A percentile compares a stretch with the other conserved stretches of the same genome.
phyloP scores from a whole-genome alignment of 1,284 basidiomycete genomes.

The Ganoderma boninense region DNA sequence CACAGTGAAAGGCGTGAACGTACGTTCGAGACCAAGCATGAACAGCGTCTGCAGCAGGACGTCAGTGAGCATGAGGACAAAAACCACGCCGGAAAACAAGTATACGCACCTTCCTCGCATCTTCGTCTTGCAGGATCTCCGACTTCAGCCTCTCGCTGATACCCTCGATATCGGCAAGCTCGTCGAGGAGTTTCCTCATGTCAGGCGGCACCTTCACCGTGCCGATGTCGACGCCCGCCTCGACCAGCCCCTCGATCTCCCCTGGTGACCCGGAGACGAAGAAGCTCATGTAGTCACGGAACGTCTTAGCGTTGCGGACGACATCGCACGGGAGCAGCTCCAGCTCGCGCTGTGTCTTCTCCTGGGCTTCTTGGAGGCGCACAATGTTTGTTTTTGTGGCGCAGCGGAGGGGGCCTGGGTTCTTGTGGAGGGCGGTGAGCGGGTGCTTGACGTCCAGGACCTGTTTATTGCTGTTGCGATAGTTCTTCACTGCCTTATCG shows the following conservation, averaged over 20 bases:
- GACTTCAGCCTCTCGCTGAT: constrained; percentile 50
- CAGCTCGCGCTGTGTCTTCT: constrained; percentile 45
- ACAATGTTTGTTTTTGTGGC: constrained; percentile 5
- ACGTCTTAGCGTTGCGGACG: constrained; percentile 52
- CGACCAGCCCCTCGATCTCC: constrained; percentile 20
- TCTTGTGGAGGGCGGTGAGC: neutral
- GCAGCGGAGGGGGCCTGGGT: neutral
- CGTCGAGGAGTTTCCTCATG: constrained; percentile 54
- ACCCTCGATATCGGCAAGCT: constrained; percentile 50
- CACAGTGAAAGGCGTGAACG: constrained; percentile 30
- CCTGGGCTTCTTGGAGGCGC: constrained; percentile 27
- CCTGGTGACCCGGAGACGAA: constrained; percentile 37
- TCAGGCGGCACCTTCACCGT: constrained; percentile 44
- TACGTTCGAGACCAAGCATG: constrained; percentile 62
- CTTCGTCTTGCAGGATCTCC: constrained; percentile 58
- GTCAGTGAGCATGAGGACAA: neutral
- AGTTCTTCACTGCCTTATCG: constrained; percentile 56
- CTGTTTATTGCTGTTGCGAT: constrained; percentile 40
- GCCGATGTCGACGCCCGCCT: constrained; percentile 23
- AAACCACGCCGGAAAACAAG: too few relatives aligned
- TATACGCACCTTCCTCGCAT: constrained; percentile 54
- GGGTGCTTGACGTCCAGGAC: constrained; percentile 26
- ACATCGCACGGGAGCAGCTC: constrained; percentile 60
- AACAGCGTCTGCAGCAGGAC: constrained; percentile 51
- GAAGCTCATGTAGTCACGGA: constrained; percentile 57